Evolutionary conservation across 1,284 basidiomycete species (phyloP), one percentile per base, ranked within the genome.

Genomic region (Pseudozyma sp.): DNA sequence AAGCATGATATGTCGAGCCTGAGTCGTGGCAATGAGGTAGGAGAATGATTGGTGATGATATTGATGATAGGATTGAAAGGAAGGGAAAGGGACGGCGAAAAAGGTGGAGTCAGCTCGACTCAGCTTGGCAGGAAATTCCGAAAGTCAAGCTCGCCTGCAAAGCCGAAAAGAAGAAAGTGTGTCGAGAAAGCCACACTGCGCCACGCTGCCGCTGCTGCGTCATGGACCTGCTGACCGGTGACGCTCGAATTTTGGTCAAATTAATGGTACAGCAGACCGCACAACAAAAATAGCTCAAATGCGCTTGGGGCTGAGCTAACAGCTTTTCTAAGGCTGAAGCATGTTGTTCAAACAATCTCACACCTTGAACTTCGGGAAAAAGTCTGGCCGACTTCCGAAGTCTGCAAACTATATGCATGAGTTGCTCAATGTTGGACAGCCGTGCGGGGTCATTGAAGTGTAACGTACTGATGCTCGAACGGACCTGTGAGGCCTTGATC

Each of bases 91-190:
- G 52, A 47, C 38, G 31, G 38, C 16, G 21, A n/a, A n/a, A 10
- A 19, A 42, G 52, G 58, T 59, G 58, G 50, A 59, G 50, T 59
- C 49, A 59, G 50, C 58, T 13, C 9, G 45, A 13, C 40, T 58
- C 44, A 54, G 51, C 50, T 52, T 44, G 35, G 36, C 45, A 40
- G 49, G 49, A 51, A 52, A 43, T 63, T 49, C 25, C 21, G 36
- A 42, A 56, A 48, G 42, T 19, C 62, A 50, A 65, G 18, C 39
- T 59, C 40, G 13, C 62, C 52, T 54, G 44, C 21, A 65, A 65
- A 65, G 62, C 62, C 62, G 62, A 64, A 52, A 57, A 57, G 42
- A 48, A 44, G 38, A 48, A 42, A 53, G 44, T 16, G n/a, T 38
- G 19, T 38, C 50, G 16, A 36, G 18, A n/a, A 9, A 51, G 49